phyloP scores from a whole-genome alignment of 2,329 filamentous ascomycete species.

The Colletotrichum echinochloae region DNA sequence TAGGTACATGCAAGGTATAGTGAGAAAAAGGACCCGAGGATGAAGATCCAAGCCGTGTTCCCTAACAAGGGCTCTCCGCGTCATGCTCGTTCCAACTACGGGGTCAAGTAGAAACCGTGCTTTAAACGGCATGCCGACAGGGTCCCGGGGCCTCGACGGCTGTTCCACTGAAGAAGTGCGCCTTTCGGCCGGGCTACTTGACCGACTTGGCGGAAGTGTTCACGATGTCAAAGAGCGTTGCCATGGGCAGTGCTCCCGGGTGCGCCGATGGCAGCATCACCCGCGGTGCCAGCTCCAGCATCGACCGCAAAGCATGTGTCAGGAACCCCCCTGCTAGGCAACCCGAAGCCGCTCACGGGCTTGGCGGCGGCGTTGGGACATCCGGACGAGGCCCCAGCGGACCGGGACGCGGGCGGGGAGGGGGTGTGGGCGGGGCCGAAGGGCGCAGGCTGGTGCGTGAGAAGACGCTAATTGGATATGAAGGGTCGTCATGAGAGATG shows the following conservation, averaged over 20 bases:
- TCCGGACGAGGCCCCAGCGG: constrained; percentile 6
- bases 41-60: neutral
- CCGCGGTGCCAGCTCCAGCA: neutral
- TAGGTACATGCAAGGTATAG: neutral
- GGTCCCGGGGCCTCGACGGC: neutral
- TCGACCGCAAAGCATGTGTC: no score
- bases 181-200: neutral
- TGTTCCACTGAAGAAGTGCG: neutral
- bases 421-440: constrained; percentile 22
- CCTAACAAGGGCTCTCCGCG: neutral
- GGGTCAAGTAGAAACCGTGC: neutral
- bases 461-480: neutral
- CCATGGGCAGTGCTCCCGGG: no score
- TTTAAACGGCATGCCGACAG: neutral
- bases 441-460: neutral
- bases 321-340: no score
- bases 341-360: neutral
- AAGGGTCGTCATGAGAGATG: neutral
- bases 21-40: neutral
- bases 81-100: neutral
- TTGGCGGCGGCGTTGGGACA: constrained; percentile 12
- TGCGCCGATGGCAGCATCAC: neutral
- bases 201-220: neutral
- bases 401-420: neutral
- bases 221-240: neutral